Conservation (phyloP, 371 early-diverging fungal species). For the Umbelopsis sp. region DNA sequence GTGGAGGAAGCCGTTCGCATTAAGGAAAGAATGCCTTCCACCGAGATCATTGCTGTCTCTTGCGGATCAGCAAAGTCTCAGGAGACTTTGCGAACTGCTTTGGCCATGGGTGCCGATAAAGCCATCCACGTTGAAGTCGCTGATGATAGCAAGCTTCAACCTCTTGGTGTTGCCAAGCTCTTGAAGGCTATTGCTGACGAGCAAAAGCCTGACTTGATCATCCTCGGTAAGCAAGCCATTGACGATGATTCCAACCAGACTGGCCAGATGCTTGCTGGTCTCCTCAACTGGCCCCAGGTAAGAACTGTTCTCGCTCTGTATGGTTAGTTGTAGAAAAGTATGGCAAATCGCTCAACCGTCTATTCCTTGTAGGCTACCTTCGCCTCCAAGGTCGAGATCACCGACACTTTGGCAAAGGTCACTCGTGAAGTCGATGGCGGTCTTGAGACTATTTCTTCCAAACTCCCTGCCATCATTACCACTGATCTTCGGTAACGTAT, state of each 20-base stretch:
- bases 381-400: constrained; percentile 93
- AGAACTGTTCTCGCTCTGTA: neutral
- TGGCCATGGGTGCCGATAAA: constrained; percentile 98
- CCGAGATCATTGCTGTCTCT: constrained; percentile 87
- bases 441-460: constrained; percentile 85
- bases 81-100: constrained; percentile 94
- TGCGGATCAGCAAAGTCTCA: constrained; percentile 90
- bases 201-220: constrained; percentile 87
- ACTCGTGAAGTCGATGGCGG: constrained; percentile 98
- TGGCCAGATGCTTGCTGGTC: constrained; percentile 98
- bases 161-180: constrained; percentile 91
- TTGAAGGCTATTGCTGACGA: constrained; percentile 84
- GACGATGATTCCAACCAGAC: constrained; percentile 98
- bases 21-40: constrained; percentile 80
- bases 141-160: constrained; percentile 76
- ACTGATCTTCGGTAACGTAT: constrained; percentile 88
- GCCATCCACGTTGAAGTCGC: constrained; percentile 93
- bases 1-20: constrained; percentile 95
- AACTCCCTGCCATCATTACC: constrained; percentile 92
- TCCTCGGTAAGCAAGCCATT: constrained; percentile 98
- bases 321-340: too few species aligned
- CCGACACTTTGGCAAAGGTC: constrained; percentile 73
- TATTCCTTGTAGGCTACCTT: constrained; percentile 78
- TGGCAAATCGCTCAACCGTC: neutral
- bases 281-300: constrained; percentile 95